These are phyloP conservation scores for Neoboletus subvelutipes DNA, from an alignment of 768 basidiomycete genomes.

Conservation along the genomic window DNA sequence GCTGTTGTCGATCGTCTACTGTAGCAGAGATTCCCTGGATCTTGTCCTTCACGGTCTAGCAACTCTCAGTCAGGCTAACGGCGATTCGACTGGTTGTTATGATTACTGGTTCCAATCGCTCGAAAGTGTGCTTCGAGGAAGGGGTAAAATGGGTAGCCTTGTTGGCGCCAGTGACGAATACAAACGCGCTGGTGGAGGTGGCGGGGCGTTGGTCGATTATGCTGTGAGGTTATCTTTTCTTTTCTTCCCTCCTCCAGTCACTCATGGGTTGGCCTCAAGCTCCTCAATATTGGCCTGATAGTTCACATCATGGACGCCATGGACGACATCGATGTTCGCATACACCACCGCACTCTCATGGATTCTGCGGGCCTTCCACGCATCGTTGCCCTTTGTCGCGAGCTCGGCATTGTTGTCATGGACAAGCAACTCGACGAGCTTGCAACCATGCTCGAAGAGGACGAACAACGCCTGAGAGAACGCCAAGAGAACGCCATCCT, in stretches of 20 bases:
- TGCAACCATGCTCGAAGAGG: slow-evolving; percentile 63
- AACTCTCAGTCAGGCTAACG: slow-evolving; percentile 64
- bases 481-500: slow-evolving; percentile 76
- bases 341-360: slow-evolving; percentile 88
- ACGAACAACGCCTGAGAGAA: slow-evolving; percentile 70
- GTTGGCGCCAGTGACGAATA: slow-evolving; percentile 96
- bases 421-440: slow-evolving; percentile 66
- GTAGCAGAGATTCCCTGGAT: slow-evolving; percentile 57
- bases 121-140: slow-evolving; percentile 70
- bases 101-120: slow-evolving; percentile 89
- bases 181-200: slow-evolving; percentile 60
- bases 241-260: neutral
- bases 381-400: slow-evolving; percentile 67
- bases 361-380: slow-evolving; percentile 79
- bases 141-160: slow-evolving; percentile 92
- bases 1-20: slow-evolving; percentile 70
- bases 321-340: slow-evolving; percentile 79
- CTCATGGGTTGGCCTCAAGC: slow-evolving; percentile 21
- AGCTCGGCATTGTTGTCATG: slow-evolving; percentile 62
- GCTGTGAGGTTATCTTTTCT: slow-evolving; percentile 54
- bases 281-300: slow-evolving; percentile 68
- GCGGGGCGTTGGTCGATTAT: slow-evolving; percentile 77
- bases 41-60: slow-evolving; percentile 78
- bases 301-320: slow-evolving; percentile 60
- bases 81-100: slow-evolving; percentile 59